A percentile compares a stretch with the other conserved stretches of the same genome.
Conservation (phyloP, 2,329 filamentous ascomycete species). For the Aspergillus piperis region DNA sequence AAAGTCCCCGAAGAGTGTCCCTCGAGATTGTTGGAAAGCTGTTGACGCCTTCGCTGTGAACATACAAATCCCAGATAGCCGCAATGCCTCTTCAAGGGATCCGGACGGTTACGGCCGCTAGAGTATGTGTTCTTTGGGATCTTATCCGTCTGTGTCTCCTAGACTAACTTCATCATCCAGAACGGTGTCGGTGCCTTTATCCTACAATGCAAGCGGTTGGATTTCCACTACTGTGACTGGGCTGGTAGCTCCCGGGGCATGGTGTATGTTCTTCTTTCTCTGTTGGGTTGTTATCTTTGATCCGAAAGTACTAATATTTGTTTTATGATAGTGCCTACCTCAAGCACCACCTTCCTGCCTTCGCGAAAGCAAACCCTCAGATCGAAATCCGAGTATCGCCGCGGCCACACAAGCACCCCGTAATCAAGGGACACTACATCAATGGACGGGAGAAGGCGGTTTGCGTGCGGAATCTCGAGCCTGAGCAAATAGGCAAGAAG, state of each 20-base stretch:
- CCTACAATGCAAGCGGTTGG: conserved; percentile 91
- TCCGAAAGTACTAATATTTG: conserved; percentile 1
- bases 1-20: conserved; percentile 27
- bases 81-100: conserved; percentile 52
- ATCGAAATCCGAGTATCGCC: conserved; percentile 92
- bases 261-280: conserved; percentile 65
- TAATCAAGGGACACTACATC: conserved; percentile 88
- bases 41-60: conserved; percentile 1
- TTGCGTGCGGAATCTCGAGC: conserved; percentile 83
- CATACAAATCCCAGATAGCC: conserved; percentile 15
- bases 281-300: too few species aligned
- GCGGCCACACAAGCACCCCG: conserved; percentile 83
- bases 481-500: conserved; percentile 79
- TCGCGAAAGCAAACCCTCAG: conserved; percentile 78
- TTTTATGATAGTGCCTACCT: conserved; percentile 69
- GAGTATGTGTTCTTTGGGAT: conserved; percentile 48
- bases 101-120: conserved; percentile 56
- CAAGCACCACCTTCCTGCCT: conserved; percentile 70
- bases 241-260: conserved; percentile 91
- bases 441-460: conserved; percentile 84
- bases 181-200: conserved; percentile 97
- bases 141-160: too few species aligned
- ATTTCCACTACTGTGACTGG: conserved; percentile 97
- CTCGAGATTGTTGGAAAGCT: conserved; percentile 4
- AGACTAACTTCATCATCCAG: conserved; percentile 50